Evolutionary conservation across 345 rosid genomes (phyloP), one percentile per base, ranked within the genome.

Genomic region (Salix caprea): DNA sequence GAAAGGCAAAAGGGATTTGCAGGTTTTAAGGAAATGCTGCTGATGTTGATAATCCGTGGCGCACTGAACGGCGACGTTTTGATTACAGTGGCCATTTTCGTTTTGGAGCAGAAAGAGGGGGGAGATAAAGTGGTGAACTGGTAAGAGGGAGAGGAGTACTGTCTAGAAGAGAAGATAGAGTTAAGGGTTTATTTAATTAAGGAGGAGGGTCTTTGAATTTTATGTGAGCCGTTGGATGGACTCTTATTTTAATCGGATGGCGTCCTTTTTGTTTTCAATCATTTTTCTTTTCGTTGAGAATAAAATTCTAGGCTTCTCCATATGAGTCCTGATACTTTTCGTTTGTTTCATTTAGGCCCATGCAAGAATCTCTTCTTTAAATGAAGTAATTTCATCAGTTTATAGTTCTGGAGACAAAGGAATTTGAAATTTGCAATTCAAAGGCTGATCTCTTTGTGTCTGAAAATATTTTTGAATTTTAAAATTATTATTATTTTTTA

Each of bases 51-150:
- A 5, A 60, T 40, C 48, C 36, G 84, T 19, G 80, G 82, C 64
- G 88, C 80, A 32, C 69, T 84, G 70, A 88, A 85, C 74, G 91
- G 88, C 76, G 86, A 78, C 81, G 98, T 84, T 76, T 83, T 85
- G 75, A 90, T 81, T 83, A 92, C 85, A 58, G 88, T 87, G 70
- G 97, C 97, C 98, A 92, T 94, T 36, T 46, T n/a, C 98, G 91
- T 94, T 36, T 60, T n/a, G 36, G 77, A 67, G 65, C 30, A 1
- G 7, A 26, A 23, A 67, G 71, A 56, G 32, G 64, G 30, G 65
- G 66, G 36, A 46, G 73, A 32, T 66, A 18, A 18, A 66, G 40
- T 34, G 23, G 21, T 1, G 44, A 8, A 14, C 28, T 6, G 14
- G 54, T 15, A 13, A 69, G 34, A 24, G 60, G 36, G 80, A 61